Evolutionary conservation across 2,329 filamentous ascomycete species (phyloP).

Genomic region (Aspergillus carbonarius): DNA sequence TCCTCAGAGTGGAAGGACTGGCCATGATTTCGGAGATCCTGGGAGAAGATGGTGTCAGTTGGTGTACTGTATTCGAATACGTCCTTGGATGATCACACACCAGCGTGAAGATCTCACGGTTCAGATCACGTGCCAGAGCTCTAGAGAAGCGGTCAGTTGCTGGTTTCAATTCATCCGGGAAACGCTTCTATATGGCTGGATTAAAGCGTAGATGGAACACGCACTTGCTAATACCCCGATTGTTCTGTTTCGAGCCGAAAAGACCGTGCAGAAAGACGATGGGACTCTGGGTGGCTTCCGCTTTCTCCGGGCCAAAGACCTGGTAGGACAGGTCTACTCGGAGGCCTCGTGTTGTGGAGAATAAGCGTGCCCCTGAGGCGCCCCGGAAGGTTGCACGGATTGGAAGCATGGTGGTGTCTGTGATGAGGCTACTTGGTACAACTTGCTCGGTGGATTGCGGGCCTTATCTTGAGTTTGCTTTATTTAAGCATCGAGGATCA

Average conservation of each 20-base stretch:
- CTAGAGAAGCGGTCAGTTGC: constrained; percentile 33
- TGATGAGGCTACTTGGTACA: neutral
- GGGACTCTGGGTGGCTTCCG: constrained; percentile 50
- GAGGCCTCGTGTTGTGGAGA: constrained; percentile 32
- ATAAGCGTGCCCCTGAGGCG: constrained; percentile 22
- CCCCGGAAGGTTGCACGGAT: constrained; percentile 17
- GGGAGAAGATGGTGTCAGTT: neutral
- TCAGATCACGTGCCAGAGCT: constrained; percentile 75
- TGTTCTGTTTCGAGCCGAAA: constrained; percentile 95
- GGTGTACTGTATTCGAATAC: neutral
- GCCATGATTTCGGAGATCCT: constrained; percentile 93
- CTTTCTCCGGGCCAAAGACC: constrained; percentile 36
- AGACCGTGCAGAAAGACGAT: constrained; percentile 90
- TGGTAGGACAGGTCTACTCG: constrained; percentile 36
- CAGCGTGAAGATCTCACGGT: constrained; percentile 76
- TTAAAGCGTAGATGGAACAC: constrained; percentile 27
- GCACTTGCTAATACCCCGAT: constrained; percentile 90
- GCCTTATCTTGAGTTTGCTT: neutral
- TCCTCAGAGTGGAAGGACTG: constrained; percentile 73
- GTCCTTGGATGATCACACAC: constrained; percentile 48
- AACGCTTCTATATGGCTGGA: neutral
- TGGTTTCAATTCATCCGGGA: neutral
- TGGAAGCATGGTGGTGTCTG: constrained; percentile 10
- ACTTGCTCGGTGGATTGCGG: neutral
- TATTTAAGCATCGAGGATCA: neutral